Conservation (phyloP, 2,329 filamentous ascomycete genomes). For the Fusarium subglutinans region DNA sequence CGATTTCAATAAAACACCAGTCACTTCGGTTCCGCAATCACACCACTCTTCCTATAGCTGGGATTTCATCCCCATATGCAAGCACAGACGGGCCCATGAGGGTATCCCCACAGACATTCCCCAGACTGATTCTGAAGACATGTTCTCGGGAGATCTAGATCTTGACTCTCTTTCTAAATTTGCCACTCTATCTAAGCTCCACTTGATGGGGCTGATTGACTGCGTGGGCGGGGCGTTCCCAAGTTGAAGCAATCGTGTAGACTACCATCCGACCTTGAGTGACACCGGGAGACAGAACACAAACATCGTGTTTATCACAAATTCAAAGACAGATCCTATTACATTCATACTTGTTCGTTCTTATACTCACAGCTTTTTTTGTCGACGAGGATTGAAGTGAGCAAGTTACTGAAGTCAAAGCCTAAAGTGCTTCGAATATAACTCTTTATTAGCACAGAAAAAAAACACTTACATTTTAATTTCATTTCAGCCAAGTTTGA, state of each 20-base stretch:
- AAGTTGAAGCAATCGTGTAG: background rate
- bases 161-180: background rate
- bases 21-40: conserved; percentile 5
- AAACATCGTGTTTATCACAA: no score
- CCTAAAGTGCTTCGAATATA: background rate
- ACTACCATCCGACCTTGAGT: background rate
- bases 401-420: background rate
- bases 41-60: conserved; percentile 12
- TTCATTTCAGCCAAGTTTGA: no score
- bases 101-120: conserved; percentile 30
- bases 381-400: background rate
- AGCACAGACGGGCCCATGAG: conserved; percentile 6
- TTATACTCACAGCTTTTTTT: background rate
- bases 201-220: background rate
- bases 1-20: background rate
- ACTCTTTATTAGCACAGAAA: background rate
- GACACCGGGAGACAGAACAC: background rate
- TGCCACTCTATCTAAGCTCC: conserved; percentile 1
- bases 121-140: background rate
- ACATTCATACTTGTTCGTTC: background rate
- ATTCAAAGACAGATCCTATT: background rate
- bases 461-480: background rate
- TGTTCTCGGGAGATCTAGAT: background rate
- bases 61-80: conserved; percentile 12
- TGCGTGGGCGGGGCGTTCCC: background rate